phyloP scores from a whole-genome alignment of 345 rosid genomes.

The Eucalyptus decipiens region DNA sequence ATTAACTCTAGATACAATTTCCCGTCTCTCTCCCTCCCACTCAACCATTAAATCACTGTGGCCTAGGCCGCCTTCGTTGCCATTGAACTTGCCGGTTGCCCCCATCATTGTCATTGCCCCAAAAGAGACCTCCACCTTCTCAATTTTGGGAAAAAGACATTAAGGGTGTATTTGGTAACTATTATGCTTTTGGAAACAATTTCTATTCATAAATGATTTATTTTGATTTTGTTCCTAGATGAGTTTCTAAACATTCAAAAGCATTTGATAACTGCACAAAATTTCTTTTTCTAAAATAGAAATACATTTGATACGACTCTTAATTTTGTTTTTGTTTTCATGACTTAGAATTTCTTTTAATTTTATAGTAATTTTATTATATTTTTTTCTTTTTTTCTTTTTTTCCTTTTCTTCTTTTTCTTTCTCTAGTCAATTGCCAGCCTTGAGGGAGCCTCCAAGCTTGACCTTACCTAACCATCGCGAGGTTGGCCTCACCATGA shows the following conservation, averaged over 20 bases:
- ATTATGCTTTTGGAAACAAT: accelerated
- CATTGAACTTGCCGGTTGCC: not conserved
- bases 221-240: accelerated
- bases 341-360: too few relatives aligned
- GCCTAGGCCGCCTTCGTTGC: not conserved
- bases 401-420: accelerated
- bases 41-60: not conserved
- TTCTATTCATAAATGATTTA: too few relatives aligned
- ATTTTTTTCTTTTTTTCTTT: accelerated
- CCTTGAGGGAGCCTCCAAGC: too few relatives aligned
- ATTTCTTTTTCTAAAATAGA: accelerated
- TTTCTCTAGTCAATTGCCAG: too few relatives aligned
- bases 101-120: not conserved
- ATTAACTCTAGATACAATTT: not conserved
- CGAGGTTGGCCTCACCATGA: too few relatives aligned
- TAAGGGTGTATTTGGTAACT: accelerated
- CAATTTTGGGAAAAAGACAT: not conserved
- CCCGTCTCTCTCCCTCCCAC: not conserved
- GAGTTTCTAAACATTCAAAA: too few relatives aligned
- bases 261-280: accelerated
- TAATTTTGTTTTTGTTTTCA: too few relatives aligned
- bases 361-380: too few relatives aligned
- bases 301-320: too few relatives aligned
- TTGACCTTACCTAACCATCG: too few relatives aligned
- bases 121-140: not conserved